phyloP scores from a whole-genome alignment of 2,329 filamentous ascomycete species.

The Didymella sp. region DNA sequence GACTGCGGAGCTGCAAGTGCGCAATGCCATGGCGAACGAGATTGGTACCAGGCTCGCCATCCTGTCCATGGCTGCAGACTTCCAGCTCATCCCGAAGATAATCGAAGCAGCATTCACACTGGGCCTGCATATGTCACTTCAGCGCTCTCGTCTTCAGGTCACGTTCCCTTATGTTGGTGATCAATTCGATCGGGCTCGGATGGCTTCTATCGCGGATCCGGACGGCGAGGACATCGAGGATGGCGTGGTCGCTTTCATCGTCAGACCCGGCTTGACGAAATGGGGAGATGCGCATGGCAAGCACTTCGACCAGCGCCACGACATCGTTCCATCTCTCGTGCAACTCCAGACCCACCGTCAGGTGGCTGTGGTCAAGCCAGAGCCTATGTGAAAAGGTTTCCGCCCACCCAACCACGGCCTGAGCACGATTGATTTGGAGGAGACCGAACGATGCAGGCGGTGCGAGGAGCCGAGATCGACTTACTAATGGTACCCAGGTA shows the following conservation, averaged over 20 bases:
- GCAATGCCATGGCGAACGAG: no score
- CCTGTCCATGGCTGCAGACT: no score
- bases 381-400: no score
- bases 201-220: background rate
- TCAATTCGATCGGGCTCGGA: background rate
- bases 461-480: no score
- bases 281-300: constrained; percentile 36
- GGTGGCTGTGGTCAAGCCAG: no score
- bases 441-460: no score
- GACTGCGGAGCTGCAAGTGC: no score
- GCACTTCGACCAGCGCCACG: constrained; percentile 25
- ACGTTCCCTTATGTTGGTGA: constrained; percentile 24
- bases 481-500: no score
- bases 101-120: constrained; percentile 26
- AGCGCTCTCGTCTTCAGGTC: constrained; percentile 28
- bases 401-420: no score
- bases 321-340: constrained; percentile 21
- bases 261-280: constrained; percentile 32
- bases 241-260: constrained; percentile 23
- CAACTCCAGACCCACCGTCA: constrained; percentile 4
- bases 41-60: no score
- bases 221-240: constrained; percentile 19
- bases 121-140: constrained; percentile 23
- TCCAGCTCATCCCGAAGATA: background rate
- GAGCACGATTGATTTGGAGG: no score